phyloP scores from a whole-genome alignment of 164 flowering plant species.

The Tetracentron sinense region DNA sequence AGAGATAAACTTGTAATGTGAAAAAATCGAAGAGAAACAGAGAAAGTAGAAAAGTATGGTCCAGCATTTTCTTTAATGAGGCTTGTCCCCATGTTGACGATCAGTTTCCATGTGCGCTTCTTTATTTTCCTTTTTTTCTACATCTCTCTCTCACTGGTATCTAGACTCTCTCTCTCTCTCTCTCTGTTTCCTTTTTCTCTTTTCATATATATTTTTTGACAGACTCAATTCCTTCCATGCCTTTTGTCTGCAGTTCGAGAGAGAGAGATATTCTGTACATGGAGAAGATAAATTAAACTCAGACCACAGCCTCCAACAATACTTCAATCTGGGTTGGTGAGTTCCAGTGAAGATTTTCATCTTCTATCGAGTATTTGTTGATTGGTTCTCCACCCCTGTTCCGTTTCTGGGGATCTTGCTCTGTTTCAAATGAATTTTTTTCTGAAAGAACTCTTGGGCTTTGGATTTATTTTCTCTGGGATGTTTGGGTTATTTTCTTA shows the following conservation, averaged over 20 bases:
- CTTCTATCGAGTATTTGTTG: constrained; percentile 6
- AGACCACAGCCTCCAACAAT: constrained; percentile 12
- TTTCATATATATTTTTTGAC: constrained; percentile 12
- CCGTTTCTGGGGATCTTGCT: constrained; percentile 6
- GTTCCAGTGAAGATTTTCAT: constrained; percentile 10
- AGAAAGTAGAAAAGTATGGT: background rate
- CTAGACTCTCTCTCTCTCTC: constrained; percentile 14
- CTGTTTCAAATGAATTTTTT: constrained; percentile 32
- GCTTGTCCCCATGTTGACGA: constrained; percentile 37
- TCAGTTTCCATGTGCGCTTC: constrained; percentile 47
- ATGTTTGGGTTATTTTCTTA: constrained; percentile 7
- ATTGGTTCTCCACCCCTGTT: constrained; percentile 14
- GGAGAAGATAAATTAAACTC: constrained; percentile 15
- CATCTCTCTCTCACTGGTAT: background rate
- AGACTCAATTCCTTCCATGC: constrained; percentile 21
- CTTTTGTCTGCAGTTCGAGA: constrained; percentile 32
- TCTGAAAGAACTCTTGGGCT: background rate
- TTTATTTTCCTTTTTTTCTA: constrained; percentile 25
- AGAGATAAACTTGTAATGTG: too few species aligned
- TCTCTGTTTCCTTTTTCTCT: constrained; percentile 8
- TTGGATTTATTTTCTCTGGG: constrained; percentile 14
- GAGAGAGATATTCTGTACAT: constrained; percentile 13
- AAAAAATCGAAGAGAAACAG: background rate
- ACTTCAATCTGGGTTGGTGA: constrained; percentile 14
- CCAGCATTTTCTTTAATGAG: constrained; percentile 9